A percentile compares a stretch with the other conserved stretches of the same genome.
phyloP scores from a whole-genome alignment of 1,284 basidiomycete genomes.

The Chondrostereum purpureum region DNA sequence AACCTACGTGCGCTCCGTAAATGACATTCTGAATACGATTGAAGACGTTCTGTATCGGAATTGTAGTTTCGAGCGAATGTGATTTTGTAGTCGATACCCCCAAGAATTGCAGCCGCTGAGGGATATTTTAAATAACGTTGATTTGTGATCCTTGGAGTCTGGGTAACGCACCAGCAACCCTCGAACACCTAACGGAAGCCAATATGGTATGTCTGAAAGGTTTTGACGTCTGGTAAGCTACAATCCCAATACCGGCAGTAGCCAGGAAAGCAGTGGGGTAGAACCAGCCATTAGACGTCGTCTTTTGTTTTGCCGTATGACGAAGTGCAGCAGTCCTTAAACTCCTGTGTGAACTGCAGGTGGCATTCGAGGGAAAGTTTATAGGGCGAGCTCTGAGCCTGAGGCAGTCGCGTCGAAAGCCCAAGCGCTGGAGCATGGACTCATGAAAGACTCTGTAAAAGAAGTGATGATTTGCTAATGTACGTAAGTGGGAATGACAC shows the following conservation, averaged over 20 bases:
- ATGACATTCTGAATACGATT: constrained; percentile 75
- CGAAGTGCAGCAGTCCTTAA: not conserved
- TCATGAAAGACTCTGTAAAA: not conserved
- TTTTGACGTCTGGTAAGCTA: constrained; percentile 32
- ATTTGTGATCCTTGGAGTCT: not conserved
- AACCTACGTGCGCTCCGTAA: constrained; percentile 73
- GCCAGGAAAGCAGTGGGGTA: constrained; percentile 2
- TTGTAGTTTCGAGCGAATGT: constrained; percentile 59
- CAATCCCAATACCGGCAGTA: not conserved
- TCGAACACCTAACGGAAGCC: constrained; percentile 68
- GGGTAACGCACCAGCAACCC: constrained; percentile 48
- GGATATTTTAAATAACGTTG: constrained; percentile 1
- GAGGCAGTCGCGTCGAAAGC: constrained; percentile 4
- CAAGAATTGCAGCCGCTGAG: constrained; percentile 52
- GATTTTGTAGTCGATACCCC: constrained; percentile 81
- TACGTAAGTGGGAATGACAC: too few species aligned
- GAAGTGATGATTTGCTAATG: not conserved
- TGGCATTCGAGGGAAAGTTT: not conserved
- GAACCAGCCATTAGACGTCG: constrained; percentile 5
- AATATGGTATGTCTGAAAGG: constrained; percentile 59
- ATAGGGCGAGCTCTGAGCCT: not conserved
- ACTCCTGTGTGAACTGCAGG: too few species aligned
- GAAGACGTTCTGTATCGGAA: constrained; percentile 46
- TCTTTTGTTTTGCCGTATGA: not conserved
- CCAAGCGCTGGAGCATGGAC: not conserved